Percentiles rank a stretch among this genome's conserved stretches.
These are phyloP conservation scores for Patellaria atrata DNA, from an alignment of 495 filamentous ascomycete genomes.

Conservation along the genomic window DNA sequence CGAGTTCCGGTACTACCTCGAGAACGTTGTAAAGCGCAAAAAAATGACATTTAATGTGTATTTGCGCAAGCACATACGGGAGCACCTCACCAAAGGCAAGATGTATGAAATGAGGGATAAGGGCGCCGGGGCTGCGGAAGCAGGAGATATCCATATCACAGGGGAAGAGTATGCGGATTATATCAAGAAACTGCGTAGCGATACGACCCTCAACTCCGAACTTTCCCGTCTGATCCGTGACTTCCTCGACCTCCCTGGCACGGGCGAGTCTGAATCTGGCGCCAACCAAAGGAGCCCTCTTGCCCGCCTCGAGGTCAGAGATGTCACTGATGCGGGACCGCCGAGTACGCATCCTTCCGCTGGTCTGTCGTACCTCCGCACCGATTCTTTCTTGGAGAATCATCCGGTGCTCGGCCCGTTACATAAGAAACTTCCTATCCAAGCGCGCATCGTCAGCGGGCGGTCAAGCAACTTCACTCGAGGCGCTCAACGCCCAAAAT, in stretches of 20 bases:
- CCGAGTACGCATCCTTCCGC: conserved; percentile 84
- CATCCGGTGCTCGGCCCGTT: conserved; percentile 77
- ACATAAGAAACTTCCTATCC: conserved; percentile 41
- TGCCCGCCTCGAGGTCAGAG: conserved; percentile 9
- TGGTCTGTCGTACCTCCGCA: conserved; percentile 72
- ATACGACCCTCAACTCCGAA: conserved; percentile 19
- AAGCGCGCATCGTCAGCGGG: conserved; percentile 50
- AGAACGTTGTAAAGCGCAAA: conserved; percentile 39
- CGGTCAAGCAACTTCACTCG: conserved; percentile 19
- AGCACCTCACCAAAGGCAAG: conserved; percentile 11
- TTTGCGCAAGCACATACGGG: conserved; percentile 29
- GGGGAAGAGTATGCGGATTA: too few relatives aligned
- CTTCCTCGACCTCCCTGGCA: conserved; percentile 38
- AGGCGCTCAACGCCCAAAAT: conserved; percentile 6
- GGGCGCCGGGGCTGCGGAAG: background rate
- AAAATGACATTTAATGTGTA: conserved; percentile 34
- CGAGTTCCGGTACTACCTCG: conserved; percentile 54
- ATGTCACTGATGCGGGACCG: conserved; percentile 4
- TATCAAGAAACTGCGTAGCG: too few relatives aligned
- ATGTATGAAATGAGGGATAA: background rate
- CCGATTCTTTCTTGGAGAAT: conserved; percentile 52
- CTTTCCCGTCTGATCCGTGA: conserved; percentile 35
- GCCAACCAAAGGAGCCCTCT: background rate
- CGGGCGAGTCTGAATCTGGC: conserved; percentile 3
- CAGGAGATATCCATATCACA: too few relatives aligned